phyloP scores from a whole-genome alignment of 202 grass and related monocot species.

The Thinopyrum obtusiflorum region DNA sequence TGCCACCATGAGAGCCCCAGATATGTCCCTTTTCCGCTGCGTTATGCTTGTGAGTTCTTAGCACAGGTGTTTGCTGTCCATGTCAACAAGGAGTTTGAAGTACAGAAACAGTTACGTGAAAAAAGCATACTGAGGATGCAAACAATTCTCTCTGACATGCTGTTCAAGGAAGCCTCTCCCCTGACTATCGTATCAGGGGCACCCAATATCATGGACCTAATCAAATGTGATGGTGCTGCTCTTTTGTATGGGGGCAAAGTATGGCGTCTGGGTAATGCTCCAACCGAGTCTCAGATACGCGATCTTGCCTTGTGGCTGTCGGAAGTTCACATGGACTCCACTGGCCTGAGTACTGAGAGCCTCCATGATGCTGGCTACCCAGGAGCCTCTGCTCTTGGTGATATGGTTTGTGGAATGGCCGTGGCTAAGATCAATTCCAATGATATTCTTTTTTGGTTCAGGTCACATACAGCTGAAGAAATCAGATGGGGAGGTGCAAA shows the following conservation, averaged over 20 bases:
- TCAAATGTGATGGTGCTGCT: constrained; percentile 78
- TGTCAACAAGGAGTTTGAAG: constrained; percentile 86
- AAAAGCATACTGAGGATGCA: constrained; percentile 88
- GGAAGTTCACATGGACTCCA: constrained; percentile 81
- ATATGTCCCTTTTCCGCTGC: constrained; percentile 79
- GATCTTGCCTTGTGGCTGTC: constrained; percentile 81
- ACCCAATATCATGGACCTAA: constrained; percentile 95
- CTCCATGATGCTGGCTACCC: constrained; percentile 91
- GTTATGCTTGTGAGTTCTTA: constrained; percentile 93
- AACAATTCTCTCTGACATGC: constrained; percentile 84
- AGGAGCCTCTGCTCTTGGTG: constrained; percentile 62
- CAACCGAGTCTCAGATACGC: constrained; percentile 70
- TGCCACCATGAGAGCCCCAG: constrained; percentile 93
- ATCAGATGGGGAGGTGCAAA: constrained; percentile 92
- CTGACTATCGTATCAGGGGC: constrained; percentile 67
- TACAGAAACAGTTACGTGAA: constrained; percentile 79
- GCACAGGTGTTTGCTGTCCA: constrained; percentile 93
- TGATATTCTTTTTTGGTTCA: constrained; percentile 93
- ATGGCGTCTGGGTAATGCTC: constrained; percentile 60
- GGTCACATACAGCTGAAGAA: constrained; percentile 80
- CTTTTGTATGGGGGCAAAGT: constrained; percentile 73
- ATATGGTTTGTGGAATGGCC: constrained; percentile 86
- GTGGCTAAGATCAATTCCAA: constrained; percentile 84
- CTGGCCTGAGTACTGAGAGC: constrained; percentile 90
- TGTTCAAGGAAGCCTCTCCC: constrained; percentile 75